phyloP scores from a whole-genome alignment of 2,329 filamentous ascomycete genomes.

The Laburnicola sp. region DNA sequence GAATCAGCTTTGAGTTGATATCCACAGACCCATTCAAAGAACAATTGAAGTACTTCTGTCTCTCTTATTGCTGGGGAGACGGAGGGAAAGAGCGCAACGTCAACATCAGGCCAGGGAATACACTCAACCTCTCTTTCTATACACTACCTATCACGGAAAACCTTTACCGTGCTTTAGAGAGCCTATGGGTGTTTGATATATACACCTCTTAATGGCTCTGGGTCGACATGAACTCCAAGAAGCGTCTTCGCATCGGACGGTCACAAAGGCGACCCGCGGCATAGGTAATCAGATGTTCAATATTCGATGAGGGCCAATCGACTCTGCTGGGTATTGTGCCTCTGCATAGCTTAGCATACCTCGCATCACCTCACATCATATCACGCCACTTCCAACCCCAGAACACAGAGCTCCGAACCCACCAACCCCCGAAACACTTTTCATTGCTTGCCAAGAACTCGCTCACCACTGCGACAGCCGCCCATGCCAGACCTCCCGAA shows the following conservation, averaged over 20 bases:
- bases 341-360: background rate
- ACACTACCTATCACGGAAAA: conserved; percentile 12
- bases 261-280: background rate
- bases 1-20: conserved; percentile 2
- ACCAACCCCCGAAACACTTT: too few species aligned
- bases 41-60: conserved; percentile 7
- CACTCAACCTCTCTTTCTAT: background rate
- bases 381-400: too few species aligned
- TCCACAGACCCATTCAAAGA: conserved; percentile 1
- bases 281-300: conserved; percentile 9
- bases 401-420: too few species aligned
- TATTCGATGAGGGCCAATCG: background rate
- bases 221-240: conserved; percentile 23
- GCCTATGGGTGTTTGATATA: background rate
- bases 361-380: background rate
- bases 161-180: conserved; percentile 8
- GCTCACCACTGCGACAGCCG: too few species aligned
- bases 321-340: background rate
- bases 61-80: conserved; percentile 14
- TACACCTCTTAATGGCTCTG: conserved; percentile 19
- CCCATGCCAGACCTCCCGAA: too few species aligned
- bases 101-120: background rate
- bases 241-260: conserved; percentile 8
- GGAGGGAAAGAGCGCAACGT: background rate
- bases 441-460: too few species aligned